phyloP scores from a whole-genome alignment of 129 eudicot genomes.

The Escallonia herrerae region DNA sequence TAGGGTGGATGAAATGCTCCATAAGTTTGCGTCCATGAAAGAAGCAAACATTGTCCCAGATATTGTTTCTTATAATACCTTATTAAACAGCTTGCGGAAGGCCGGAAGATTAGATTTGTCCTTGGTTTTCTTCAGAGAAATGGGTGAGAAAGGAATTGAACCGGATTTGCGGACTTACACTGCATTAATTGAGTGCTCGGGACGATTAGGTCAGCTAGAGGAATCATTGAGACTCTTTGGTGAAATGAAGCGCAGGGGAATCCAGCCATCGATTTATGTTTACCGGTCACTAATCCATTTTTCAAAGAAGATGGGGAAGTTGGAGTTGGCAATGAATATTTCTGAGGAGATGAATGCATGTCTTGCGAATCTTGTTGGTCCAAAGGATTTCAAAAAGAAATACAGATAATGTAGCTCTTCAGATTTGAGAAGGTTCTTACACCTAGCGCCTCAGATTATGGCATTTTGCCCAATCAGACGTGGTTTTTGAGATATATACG shows the following conservation, averaged over 20 bases:
- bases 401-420: slow-evolving; percentile 23
- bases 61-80: slow-evolving; percentile 67
- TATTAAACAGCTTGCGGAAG: slow-evolving; percentile 60
- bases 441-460: background rate
- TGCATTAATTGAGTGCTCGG: slow-evolving; percentile 76
- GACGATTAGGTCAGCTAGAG: slow-evolving; percentile 67
- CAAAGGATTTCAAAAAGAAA: slow-evolving; percentile 53
- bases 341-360: slow-evolving; percentile 60
- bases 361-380: slow-evolving; percentile 43
- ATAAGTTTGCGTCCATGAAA: slow-evolving; percentile 55
- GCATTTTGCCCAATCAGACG: background rate
- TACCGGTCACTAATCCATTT: slow-evolving; percentile 58
- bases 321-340: slow-evolving; percentile 50
- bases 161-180: slow-evolving; percentile 81
- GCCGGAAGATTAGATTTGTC: slow-evolving; percentile 64
- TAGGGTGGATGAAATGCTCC: slow-evolving; percentile 67
- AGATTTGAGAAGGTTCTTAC: background rate
- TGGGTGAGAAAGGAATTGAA: slow-evolving; percentile 45
- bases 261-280: slow-evolving; percentile 56
- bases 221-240: slow-evolving; percentile 55
- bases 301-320: slow-evolving; percentile 56
- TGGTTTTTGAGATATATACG: background rate
- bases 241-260: slow-evolving; percentile 48
- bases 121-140: slow-evolving; percentile 40
- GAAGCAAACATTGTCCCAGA: slow-evolving; percentile 51